Conservation (phyloP, 495 filamentous ascomycete genomes). For the Talaromyces nanjingensis region DNA sequence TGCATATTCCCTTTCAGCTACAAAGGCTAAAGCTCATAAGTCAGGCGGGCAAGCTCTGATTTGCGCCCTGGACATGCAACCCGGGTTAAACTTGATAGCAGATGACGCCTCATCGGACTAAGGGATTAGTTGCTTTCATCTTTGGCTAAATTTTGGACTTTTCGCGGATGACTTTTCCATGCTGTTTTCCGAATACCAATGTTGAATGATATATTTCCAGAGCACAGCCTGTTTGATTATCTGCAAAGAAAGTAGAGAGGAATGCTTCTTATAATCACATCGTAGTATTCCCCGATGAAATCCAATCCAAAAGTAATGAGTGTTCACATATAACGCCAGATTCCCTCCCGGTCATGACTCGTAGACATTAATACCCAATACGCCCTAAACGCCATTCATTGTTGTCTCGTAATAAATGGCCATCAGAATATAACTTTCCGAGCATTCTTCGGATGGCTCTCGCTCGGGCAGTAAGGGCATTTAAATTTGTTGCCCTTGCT, state of each 20-base stretch:
- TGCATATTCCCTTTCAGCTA: background rate
- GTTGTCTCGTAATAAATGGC: slow-evolving; percentile 2
- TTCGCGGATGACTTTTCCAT: background rate
- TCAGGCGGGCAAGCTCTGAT: background rate
- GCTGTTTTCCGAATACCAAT: background rate
- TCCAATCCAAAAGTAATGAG: background rate
- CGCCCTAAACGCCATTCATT: background rate
- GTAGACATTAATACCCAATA: background rate
- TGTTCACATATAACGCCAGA: background rate
- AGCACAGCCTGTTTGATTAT: background rate
- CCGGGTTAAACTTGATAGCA: background rate
- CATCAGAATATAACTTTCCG: slow-evolving; percentile 57
- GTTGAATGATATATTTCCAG: background rate
- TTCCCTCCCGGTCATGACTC: background rate
- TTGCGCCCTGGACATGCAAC: background rate
- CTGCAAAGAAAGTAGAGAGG: background rate
- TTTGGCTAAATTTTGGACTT: background rate
- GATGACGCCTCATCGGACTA: background rate
- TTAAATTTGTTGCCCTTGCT: slow-evolving; percentile 80
- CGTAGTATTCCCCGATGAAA: background rate
- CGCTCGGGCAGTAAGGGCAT: slow-evolving; percentile 91
- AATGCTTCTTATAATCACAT: background rate
- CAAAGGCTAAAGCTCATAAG: background rate
- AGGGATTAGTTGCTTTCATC: background rate
- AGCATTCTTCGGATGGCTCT: slow-evolving; percentile 70